These are phyloP conservation scores for Cutaneotrichosporon mucoides DNA, from an alignment of 1,284 basidiomycete genomes.

Conservation along the genomic window DNA sequence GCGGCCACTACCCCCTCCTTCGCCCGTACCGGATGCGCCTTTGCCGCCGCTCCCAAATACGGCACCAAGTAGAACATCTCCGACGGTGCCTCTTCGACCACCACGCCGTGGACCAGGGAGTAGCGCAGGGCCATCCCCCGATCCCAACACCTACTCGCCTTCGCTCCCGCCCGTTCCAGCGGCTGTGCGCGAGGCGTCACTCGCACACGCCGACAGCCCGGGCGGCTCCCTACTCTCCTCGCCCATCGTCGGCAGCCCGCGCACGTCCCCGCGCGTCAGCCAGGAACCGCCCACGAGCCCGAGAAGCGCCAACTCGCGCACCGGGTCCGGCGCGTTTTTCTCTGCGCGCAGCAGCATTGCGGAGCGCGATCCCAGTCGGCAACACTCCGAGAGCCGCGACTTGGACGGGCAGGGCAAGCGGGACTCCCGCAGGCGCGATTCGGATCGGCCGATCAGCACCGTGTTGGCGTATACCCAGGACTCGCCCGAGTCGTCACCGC, in stretches of 20 bases:
- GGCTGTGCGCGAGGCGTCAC: neutral
- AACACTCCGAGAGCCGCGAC: too few species aligned
- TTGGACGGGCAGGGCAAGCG: neutral
- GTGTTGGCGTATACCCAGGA: neutral
- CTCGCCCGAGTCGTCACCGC: too few species aligned
- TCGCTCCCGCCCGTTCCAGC: neutral
- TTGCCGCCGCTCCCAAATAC: slow-evolving; percentile 4
- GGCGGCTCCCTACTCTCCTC: neutral
- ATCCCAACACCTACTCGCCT: neutral
- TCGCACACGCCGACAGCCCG: neutral
- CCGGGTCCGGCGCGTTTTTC: neutral
- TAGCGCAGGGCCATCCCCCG: neutral
- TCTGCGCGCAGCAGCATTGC: slow-evolving; percentile 1
- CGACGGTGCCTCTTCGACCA: neutral
- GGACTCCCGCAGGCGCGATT: neutral
- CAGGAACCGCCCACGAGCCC: too few species aligned
- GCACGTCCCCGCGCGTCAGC: too few species aligned
- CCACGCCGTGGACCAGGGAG: neutral
- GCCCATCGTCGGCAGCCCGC: neutral
- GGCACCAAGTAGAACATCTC: neutral
- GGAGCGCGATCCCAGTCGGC: too few species aligned
- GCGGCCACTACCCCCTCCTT: slow-evolving; percentile 1
- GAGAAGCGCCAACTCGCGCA: neutral
- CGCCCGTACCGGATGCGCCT: slow-evolving; percentile 10
- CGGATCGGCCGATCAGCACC: neutral